Evolutionary conservation across 306 rosid species (phyloP).

Genomic region (Lagenaria siceraria): DNA sequence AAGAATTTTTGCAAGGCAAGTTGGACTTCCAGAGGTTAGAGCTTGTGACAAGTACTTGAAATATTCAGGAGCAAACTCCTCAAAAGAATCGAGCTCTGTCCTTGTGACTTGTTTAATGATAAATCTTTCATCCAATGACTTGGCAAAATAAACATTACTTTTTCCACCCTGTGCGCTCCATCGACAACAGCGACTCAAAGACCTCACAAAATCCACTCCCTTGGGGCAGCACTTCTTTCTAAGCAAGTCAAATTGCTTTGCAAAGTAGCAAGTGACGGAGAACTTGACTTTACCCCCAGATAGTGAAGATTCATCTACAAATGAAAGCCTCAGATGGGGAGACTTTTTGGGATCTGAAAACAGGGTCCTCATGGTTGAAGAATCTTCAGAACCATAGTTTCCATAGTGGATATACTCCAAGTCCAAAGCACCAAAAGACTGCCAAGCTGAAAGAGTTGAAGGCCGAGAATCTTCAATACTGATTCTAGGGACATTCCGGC

Average conservation of each 20-base stretch:
- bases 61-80: constrained; percentile 76
- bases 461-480: constrained; percentile 40
- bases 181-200: constrained; percentile 76
- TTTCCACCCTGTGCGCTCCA: constrained; percentile 99
- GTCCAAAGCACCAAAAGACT: constrained; percentile 51
- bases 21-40: constrained; percentile 67
- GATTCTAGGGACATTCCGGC: constrained; percentile 30
- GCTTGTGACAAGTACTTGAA: constrained; percentile 72
- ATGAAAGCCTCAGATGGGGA: constrained; percentile 59
- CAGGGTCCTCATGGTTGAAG: constrained; percentile 50
- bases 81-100: constrained; percentile 89
- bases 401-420: constrained; percentile 63
- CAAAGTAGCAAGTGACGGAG: constrained; percentile 89
- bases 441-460: constrained; percentile 66
- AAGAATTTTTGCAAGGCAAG: constrained; percentile 92
- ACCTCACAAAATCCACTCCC: constrained; percentile 70
- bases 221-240: constrained; percentile 81
- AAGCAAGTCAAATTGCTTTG: constrained; percentile 73
- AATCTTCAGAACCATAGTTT: constrained; percentile 69
- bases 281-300: constrained; percentile 69
- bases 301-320: constrained; percentile 51
- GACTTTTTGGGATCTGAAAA: constrained; percentile 60
- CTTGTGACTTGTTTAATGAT: constrained; percentile 84
- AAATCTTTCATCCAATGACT: constrained; percentile 86
- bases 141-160: constrained; percentile 95